Evolutionary conservation across 768 basidiomycete genomes (phyloP).

Genomic region (Kondoa malvinella): DNA sequence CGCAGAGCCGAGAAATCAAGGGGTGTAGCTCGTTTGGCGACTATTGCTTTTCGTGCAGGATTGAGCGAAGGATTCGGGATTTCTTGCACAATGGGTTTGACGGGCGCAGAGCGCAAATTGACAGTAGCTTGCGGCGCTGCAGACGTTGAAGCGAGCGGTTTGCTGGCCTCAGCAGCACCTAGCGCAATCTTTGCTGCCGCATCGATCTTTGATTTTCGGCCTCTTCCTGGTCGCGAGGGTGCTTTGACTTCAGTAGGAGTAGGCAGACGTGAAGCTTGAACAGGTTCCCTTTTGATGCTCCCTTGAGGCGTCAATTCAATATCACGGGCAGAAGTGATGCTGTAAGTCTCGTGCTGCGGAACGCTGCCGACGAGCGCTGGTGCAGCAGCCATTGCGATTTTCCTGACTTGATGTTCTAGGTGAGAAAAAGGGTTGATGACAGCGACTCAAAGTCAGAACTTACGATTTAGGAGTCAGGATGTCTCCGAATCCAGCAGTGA

Average conservation of each 20-base stretch:
- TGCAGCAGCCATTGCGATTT: too few species aligned
- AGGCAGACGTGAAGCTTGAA: neutral
- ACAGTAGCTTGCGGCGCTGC: too few species aligned
- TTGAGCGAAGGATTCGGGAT: neutral
- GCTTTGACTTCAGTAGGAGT: neutral
- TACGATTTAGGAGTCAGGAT: too few species aligned
- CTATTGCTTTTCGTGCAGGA: slow-evolving; percentile 1
- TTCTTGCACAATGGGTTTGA: neutral
- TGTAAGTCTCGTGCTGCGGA: neutral
- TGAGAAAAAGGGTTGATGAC: too few species aligned
- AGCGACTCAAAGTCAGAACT: too few species aligned
- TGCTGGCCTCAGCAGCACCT: too few species aligned
- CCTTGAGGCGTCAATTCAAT: neutral
- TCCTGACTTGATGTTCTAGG: too few species aligned
- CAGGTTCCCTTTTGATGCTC: neutral
- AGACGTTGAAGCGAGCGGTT: neutral
- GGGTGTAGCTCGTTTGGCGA: slow-evolving; percentile 12
- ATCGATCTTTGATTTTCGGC: neutral
- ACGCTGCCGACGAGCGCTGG: too few species aligned
- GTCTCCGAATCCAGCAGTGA: too few species aligned
- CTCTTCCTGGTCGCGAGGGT: neutral
- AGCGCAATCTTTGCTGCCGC: neutral
- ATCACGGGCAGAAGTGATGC: neutral
- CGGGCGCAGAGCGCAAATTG: neutral
- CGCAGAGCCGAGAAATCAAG: slow-evolving; percentile 26